Evolutionary conservation across 2,329 filamentous ascomycete species (phyloP), one percentile per base, ranked within the genome.

Genomic region (Aspergillus floridensis): DNA sequence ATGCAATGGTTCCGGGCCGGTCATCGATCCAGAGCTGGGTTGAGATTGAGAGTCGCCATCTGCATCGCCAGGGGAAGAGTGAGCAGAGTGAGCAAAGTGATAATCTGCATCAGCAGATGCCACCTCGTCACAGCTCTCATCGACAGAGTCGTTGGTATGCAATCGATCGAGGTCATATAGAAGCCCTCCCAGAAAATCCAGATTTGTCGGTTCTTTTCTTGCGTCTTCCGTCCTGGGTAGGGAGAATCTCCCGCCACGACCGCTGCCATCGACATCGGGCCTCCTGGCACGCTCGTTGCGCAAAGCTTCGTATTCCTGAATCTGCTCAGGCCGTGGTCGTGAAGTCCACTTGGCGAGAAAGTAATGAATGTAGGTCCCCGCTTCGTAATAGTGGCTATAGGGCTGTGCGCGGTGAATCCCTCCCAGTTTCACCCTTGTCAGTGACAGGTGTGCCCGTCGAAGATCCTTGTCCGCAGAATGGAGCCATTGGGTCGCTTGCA

Each of bases 381-480:
- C 31, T 5, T 12, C 76, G 56, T 72, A 79, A 58, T 71, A 67
- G 60, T 79, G 76, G 52, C 75, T 77, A 59, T 72, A 76, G 0
- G 65, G 65, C 31, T 80, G 77, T 1, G 77, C 77, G 26, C 77
- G 73, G 58, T 80, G 75, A 59, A 80, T 77, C 10, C 78, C 76
- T 21, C 76, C 77, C 1, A 79, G 68, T 53, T 74, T 77, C 48
- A 77, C 63, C n/a, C 76, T 67, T 22, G 63, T 31, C 10, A 62
- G 55, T 4, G 57, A 54, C 6, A 57, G 49, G 21, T 58, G 49
- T 3, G 16, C 12, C 2, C 24, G 11, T 26, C 50, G 52, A 5
- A 62, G 38, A 6, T 46, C 57, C 16, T 29, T 54, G 3, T 47
- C 35, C 7, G 32, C 31, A 44, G 51, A 31, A 38, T 75, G 70